phyloP scores from a whole-genome alignment of 345 rosid species.

The Bretschneidera sinensis region DNA sequence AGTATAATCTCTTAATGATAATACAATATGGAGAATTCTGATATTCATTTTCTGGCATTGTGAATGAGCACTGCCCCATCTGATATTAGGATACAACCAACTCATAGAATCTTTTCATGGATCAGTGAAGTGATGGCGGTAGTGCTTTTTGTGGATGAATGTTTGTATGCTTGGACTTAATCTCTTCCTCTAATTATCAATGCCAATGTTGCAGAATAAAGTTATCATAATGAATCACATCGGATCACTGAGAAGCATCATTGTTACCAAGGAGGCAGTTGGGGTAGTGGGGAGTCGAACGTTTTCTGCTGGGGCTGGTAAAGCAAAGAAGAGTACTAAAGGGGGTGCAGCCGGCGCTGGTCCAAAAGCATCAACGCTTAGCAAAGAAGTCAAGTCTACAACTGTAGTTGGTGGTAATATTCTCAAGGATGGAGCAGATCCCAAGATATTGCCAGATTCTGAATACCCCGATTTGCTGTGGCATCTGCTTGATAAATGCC shows the following conservation, averaged over 20 bases:
- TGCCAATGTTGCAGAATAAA: slow-evolving; percentile 23
- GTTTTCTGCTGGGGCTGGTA: slow-evolving; percentile 58
- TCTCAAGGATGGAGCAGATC: slow-evolving; percentile 85
- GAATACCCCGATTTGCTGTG: slow-evolving; percentile 85
- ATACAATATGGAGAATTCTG: too few relatives aligned
- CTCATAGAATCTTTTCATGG: background rate
- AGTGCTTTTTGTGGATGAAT: background rate
- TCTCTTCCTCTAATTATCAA: background rate
- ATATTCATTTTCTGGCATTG: too few relatives aligned
- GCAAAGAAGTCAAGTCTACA: slow-evolving; percentile 78
- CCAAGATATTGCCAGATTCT: slow-evolving; percentile 62
- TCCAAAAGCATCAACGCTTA: slow-evolving; percentile 65
- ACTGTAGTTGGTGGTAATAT: slow-evolving; percentile 88
- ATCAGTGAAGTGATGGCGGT: background rate
- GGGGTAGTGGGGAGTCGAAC: slow-evolving; percentile 33
- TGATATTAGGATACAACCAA: background rate
- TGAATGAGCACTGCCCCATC: too few relatives aligned
- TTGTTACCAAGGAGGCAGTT: slow-evolving; percentile 29
- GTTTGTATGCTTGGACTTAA: background rate
- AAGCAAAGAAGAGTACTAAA: slow-evolving; percentile 69
- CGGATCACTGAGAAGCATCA: slow-evolving; percentile 31
- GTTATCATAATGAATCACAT: slow-evolving; percentile 41
- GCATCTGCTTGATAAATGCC: slow-evolving; percentile 71
- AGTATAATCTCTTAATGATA: too few relatives aligned
- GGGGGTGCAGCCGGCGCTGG: slow-evolving; percentile 63